Evolutionary conservation across 345 rosid genomes (phyloP), one percentile per base, ranked within the genome.

Genomic region (Alliaria petiolata): DNA sequence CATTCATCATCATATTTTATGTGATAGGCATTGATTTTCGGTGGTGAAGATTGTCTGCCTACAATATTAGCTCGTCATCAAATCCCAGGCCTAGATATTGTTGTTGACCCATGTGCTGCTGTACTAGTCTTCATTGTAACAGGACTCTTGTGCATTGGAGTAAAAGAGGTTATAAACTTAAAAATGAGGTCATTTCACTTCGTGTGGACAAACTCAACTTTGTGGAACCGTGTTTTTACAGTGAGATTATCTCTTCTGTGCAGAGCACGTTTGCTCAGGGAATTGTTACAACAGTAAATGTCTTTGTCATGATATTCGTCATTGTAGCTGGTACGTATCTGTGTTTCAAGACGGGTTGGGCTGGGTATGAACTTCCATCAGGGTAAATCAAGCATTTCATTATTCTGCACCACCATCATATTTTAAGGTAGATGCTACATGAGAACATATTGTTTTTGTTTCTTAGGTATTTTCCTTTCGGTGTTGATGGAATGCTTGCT

Each of bases 401-500:
- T 19, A 15, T 65, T 16, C 17, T 20, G 31, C 11, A 0, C 19
- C 25, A 7, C 55, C 67, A 58, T 50, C 25, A 35, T 57, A 39
- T 61, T 45, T 58, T 63, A 20, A 49, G 5, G 38, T 70, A 39
- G 60, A 63, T 39, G 42, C 56, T 47, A 17, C 35, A 36, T 72
- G 50, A 61, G n/a, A 8, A 13, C 5, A 11, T 9, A 2, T 13
- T 51, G 22, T 14, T 10, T 8, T 30, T 17, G 20, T 63, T 63
- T 34, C 57, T 33, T 71, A 95, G 99, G 76, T 95, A 83, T 72
- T 91, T 95, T 51, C 89, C 99, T 28, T 95, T 80, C 49, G 99
- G 99, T 10, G 91, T 88, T 31, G 84, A 91, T 74, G 99, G 97
- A 53, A 86, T 95, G 96, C 95, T 95, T 79, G 91, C 99, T 16